These are phyloP conservation scores for Paecilomyces variotii DNA, from an alignment of 2,329 filamentous ascomycete species.

Conservation along the genomic window DNA sequence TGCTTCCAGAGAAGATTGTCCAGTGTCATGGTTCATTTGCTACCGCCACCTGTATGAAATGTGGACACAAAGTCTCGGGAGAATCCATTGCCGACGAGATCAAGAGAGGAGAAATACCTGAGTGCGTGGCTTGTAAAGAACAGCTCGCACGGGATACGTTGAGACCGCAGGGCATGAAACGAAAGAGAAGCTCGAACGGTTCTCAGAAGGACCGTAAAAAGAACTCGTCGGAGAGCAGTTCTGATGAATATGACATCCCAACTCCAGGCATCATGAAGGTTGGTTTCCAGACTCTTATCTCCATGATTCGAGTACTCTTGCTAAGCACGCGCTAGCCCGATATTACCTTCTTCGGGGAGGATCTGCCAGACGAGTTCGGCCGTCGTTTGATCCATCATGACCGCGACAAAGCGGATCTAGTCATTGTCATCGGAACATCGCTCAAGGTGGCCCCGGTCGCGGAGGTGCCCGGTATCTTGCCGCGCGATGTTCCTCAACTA, in stretches of 20 bases:
- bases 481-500: constrained; percentile 74
- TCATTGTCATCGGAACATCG: constrained; percentile 92
- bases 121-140: constrained; percentile 63
- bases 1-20: constrained; percentile 71
- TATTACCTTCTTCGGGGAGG: constrained; percentile 96
- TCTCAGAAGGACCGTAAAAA: constrained; percentile 46
- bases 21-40: constrained; percentile 97
- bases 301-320: constrained; percentile 11
- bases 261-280: constrained; percentile 72
- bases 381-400: constrained; percentile 74
- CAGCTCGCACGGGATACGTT: constrained; percentile 36
- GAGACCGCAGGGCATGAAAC: constrained; percentile 42
- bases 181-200: constrained; percentile 45
- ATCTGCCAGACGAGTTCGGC: constrained; percentile 76
- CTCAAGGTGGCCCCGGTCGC: constrained; percentile 94
- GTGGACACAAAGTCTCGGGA: constrained; percentile 64
- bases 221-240: constrained; percentile 46
- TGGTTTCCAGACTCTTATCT: constrained; percentile 3
- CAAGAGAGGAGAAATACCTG: constrained; percentile 64
- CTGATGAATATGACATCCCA: constrained; percentile 57
- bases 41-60: constrained; percentile 80
- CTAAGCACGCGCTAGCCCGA: constrained; percentile 52
- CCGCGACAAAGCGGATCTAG: constrained; percentile 70
- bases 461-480: constrained; percentile 76
- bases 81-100: constrained; percentile 74